phyloP scores from a whole-genome alignment of 2,329 filamentous ascomycete genomes.

The Pseudogymnoascus verrucosus region DNA sequence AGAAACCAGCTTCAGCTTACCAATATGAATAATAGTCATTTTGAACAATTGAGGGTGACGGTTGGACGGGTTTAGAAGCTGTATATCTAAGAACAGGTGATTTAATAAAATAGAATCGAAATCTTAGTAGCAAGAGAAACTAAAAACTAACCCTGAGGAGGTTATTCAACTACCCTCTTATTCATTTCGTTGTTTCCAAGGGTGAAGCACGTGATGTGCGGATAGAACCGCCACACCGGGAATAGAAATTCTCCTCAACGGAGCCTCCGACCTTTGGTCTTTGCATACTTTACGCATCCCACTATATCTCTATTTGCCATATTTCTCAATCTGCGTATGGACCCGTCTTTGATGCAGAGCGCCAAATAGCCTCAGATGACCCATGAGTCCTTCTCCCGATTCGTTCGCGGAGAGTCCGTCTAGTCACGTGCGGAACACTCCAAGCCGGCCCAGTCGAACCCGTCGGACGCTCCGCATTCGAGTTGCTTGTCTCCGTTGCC shows the following conservation, averaged over 20 bases:
- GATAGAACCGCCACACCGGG: background rate
- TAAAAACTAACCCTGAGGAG: background rate
- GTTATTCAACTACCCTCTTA: background rate
- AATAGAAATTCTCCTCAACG: background rate
- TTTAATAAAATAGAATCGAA: background rate
- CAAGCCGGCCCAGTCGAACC: background rate
- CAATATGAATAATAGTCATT: conserved; percentile 20
- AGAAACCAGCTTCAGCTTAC: conserved; percentile 1
- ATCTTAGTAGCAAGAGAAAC: background rate
- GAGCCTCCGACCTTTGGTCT: background rate
- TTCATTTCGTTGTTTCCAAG: too few relatives aligned
- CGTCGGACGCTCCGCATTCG: conserved; percentile 11
- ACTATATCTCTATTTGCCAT: background rate
- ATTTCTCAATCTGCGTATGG: background rate
- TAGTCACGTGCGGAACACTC: background rate
- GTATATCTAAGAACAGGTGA: background rate
- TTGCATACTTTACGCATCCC: background rate
- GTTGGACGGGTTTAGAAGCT: background rate
- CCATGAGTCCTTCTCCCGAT: background rate
- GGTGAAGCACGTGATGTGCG: background rate
- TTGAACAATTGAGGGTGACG: conserved; percentile 1
- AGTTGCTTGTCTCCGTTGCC: conserved; percentile 30
- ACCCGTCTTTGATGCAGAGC: background rate
- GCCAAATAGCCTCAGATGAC: background rate
- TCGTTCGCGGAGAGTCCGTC: background rate